Evolutionary conservation across 2,329 filamentous ascomycete genomes (phyloP).

Genomic region (Trichophyton verrucosum): DNA sequence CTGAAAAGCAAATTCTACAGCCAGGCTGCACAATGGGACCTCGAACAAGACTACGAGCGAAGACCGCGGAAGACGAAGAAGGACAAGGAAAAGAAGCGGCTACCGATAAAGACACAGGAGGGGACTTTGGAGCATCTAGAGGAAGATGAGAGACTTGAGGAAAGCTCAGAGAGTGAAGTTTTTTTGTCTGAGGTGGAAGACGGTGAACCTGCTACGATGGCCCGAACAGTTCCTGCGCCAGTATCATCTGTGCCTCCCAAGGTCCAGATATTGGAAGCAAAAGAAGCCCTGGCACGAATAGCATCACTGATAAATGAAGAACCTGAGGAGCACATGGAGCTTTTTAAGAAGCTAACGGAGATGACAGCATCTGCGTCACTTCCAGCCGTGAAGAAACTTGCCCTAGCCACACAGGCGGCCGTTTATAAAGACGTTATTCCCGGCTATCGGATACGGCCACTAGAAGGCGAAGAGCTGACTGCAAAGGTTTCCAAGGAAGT

Average conservation of each 20-base stretch:
- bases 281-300: constrained; percentile 81
- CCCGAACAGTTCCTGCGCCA: constrained; percentile 32
- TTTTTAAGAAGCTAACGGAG: constrained; percentile 64
- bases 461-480: constrained; percentile 59
- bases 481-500: constrained; percentile 89
- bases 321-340: constrained; percentile 75
- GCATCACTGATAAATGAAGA: constrained; percentile 76
- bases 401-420: constrained; percentile 72
- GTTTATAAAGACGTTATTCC: constrained; percentile 95
- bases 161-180: constrained; percentile 44
- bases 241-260: constrained; percentile 57
- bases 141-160: constrained; percentile 24
- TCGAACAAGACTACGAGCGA: constrained; percentile 83
- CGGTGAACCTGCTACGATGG: constrained; percentile 33
- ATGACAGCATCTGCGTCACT: constrained; percentile 56
- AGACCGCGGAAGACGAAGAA: constrained; percentile 69
- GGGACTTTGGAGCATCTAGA: constrained; percentile 55
- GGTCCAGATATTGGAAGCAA: constrained; percentile 72
- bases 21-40: constrained; percentile 70
- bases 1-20: constrained; percentile 49
- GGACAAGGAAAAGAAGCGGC: constrained; percentile 56
- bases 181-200: constrained; percentile 47
- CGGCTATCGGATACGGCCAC: constrained; percentile 81
- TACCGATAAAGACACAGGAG: constrained; percentile 78
- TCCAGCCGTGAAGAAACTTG: constrained; percentile 68